A percentile compares a stretch with the other conserved stretches of the same genome.
Conservation (phyloP, 2,329 filamentous ascomycete genomes). For the Phialophora verrucosa region DNA sequence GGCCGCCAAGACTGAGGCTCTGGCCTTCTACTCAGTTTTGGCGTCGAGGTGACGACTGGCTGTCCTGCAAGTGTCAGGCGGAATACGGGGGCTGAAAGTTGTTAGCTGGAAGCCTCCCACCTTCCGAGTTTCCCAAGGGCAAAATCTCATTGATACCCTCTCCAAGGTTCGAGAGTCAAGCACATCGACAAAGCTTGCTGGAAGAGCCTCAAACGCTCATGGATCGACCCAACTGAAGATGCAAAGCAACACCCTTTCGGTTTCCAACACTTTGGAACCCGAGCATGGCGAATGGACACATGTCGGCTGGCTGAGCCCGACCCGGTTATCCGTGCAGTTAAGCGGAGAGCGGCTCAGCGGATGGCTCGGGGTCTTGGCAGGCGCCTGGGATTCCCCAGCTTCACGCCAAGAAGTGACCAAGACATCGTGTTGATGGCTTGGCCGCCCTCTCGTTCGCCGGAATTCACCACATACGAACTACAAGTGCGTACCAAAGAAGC, state of each 20-base stretch:
- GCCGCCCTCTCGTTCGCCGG: not conserved
- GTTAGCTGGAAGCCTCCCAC: not conserved
- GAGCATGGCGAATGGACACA: not conserved
- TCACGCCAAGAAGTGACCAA: not conserved
- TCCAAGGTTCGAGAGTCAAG: not conserved
- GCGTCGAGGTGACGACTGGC: not conserved
- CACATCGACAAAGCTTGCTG: not conserved
- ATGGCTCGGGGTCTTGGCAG: not conserved
- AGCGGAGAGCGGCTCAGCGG: constrained; percentile 1
- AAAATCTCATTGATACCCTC: not conserved
- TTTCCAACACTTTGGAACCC: not conserved
- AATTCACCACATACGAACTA: not conserved
- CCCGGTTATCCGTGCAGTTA: not conserved
- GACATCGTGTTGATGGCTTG: not conserved
- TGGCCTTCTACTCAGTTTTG: not conserved
- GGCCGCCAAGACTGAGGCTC: not conserved
- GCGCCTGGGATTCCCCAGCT: not conserved
- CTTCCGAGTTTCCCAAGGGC: not conserved
- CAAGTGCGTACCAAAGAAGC: not conserved
- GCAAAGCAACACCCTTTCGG: not conserved
- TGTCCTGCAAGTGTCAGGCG: not conserved
- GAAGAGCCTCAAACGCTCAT: not conserved
- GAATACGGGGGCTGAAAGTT: not conserved
- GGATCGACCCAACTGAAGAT: not conserved
- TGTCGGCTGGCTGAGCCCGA: not conserved